Base-by-base conservation (phyloP, 1,139 yeast species). In the Casaregolazyma lundiana region DNA sequence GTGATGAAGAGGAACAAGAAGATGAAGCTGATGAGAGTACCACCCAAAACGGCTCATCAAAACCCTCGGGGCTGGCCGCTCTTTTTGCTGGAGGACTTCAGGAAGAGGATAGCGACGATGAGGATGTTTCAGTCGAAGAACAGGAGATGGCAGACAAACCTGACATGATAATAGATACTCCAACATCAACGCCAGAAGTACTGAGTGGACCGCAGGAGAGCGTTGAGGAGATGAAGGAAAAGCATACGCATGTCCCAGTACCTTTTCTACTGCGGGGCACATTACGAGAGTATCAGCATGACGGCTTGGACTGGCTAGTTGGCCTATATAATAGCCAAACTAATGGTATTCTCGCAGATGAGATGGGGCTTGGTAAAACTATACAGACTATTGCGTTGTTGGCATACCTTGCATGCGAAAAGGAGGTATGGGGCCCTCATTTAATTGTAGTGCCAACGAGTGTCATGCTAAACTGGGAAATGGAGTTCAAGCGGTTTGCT, bases 381-480 rank as follows among this genome's bases (percentile, higher is more conserved):
- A 92, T 94, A 51, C 99, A 94, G 65, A 92, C 99, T 0, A 94
- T 94, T 47, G 79, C 97, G 0, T 69, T 94, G 39, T 69, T 94
- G 26, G 75, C 95, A 0, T 90, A 90, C 63, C 71, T 94, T 46
- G 98, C 99, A 0, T 87, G 96, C 57, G 96, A 85, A 57, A 90
- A 89, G 60, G 87, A 87, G 50, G 77, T 85, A 24, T 92, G 99
- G 99, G 98, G 98, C 0, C 98, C 98, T 0, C 99, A 94, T 70
- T 71, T 94, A 47, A 90, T 94, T 66, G 81, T 94, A 51, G 99
- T 94, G 3, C 99, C 99, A 2, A 94, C 99, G 0, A 88, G 97
- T 16, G 99, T 94, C n/a, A 82, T 94, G 83, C 78, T 94, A 48
- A 94, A 94, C 63, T 94, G 99, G 99, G 99, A 94, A 64, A 90